Evolutionary conservation across 1,284 basidiomycete genomes (phyloP).

Genomic region (Hortiboletus rubellus): DNA sequence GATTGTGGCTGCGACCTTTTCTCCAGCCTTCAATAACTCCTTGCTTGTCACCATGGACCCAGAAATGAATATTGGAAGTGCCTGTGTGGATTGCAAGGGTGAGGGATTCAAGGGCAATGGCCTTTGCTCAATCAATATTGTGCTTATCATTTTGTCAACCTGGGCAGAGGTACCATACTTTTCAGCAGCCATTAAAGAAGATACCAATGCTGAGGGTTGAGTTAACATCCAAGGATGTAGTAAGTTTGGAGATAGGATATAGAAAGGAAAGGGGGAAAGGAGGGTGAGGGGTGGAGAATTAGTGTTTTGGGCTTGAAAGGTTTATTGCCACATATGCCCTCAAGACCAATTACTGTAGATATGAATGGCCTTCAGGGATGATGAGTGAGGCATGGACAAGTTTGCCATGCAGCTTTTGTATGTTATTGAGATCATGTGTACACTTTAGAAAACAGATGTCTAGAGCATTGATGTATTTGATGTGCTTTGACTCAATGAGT

Average conservation of each 20-base stretch:
- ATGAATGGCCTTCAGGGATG: slow-evolving; percentile 26
- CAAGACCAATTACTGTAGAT: slow-evolving; percentile 32
- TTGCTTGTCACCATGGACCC: slow-evolving; percentile 31
- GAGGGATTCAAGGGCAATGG: slow-evolving; percentile 25
- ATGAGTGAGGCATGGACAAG: slow-evolving; percentile 29
- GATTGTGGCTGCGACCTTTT: slow-evolving; percentile 1
- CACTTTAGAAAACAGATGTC: no score
- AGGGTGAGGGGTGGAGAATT: accelerated
- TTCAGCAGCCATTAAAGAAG: slow-evolving; percentile 12
- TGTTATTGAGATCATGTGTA: no score
- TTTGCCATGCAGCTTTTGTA: slow-evolving; percentile 35
- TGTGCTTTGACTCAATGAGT: no score
- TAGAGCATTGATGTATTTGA: no score
- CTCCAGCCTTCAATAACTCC: slow-evolving; percentile 33
- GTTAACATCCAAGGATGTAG: slow-evolving; percentile 42
- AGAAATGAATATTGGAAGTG: slow-evolving; percentile 2
- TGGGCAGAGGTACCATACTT: slow-evolving; percentile 6
- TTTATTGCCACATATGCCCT: slow-evolving; percentile 18
- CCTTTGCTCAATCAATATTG: slow-evolving; percentile 16
- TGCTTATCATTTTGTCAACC: slow-evolving; percentile 21
- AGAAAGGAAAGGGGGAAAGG: not conserved
- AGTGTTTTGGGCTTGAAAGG: slow-evolving; percentile 28
- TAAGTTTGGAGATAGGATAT: not conserved
- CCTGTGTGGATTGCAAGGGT: not conserved
- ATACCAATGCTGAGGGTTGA: slow-evolving; percentile 19